Base-by-base conservation (phyloP, 2,329 filamentous ascomycete species). In the Diaporthe velutina region DNA sequence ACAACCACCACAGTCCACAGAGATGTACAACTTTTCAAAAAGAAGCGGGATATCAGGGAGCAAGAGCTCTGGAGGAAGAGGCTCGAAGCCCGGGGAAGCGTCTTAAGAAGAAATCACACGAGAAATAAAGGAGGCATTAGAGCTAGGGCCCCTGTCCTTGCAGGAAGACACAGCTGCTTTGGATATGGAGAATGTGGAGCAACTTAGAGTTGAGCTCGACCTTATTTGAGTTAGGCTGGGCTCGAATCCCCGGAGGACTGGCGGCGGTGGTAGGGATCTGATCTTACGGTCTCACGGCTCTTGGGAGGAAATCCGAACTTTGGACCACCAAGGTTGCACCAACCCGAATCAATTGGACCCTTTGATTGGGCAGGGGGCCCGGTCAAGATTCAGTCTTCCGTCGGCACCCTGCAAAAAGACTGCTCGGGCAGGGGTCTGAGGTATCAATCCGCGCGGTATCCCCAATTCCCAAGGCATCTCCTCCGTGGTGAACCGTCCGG, bases 21-120 rank as follows among this genome's bases (percentile, higher is more conserved):
- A 45, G 30, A 57, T 28, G 17, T 7, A 25, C 42, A 42, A 13
- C 28, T 19, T 57, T 33, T 25, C 13, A 25, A 48, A 28, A 25
- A 50, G 15, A 35, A 22, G 55, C 13, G 15, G 35, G 48, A 28
- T 40, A 22, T 40, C 33, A 28, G n/a, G 8, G 3, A n/a, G 19
- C 15, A 33, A 28, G n/a, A 67, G 45, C 17, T 28, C 33, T 25
- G 38, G 25, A 64, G 28, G 54, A 61, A 28, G 40, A 33, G 19
- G 64, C 54, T 70, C 30, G 55, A 30, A 40, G 38, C n/a, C 52
- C n/a, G 42, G 54, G 38, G 55, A 35, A 28, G 35, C 38, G 67
- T 61, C 55, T 76, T 76, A 68, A 57, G 67, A 68, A 42, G 52
- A 70, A 28, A 35, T 33, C 71, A 73, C 42, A 70, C 71, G 45